These are phyloP conservation scores for Termitomyces sp. DNA, from an alignment of 768 basidiomycete species.

Conservation along the genomic window DNA sequence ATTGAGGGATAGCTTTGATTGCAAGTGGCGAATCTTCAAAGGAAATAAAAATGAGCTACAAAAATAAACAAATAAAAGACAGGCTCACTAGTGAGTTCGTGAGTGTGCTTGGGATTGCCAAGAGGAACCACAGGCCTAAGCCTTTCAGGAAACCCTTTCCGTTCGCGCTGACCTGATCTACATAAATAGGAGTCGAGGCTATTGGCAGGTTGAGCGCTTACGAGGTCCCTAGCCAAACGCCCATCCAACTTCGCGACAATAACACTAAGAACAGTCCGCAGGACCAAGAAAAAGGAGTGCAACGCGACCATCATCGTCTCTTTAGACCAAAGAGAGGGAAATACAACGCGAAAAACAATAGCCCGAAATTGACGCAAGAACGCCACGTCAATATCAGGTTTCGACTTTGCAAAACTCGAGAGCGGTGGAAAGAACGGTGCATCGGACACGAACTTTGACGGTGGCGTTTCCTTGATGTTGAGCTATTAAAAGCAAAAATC, in stretches of 20 bases:
- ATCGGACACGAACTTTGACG: constrained; percentile 44
- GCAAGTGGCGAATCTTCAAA: constrained; percentile 77
- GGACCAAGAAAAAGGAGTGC: constrained; percentile 82
- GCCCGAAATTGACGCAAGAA: constrained; percentile 73
- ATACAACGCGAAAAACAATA: constrained; percentile 65
- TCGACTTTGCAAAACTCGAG: constrained; percentile 32
- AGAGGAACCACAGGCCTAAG: constrained; percentile 80
- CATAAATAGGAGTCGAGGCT: neutral
- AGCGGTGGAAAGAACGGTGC: constrained; percentile 59
- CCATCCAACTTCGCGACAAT: constrained; percentile 88
- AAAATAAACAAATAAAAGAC: neutral
- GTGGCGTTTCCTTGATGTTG: constrained; percentile 42
- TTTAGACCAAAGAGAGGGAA: constrained; percentile 56
- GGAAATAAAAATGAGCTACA: neutral
- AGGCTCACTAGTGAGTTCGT: constrained; percentile 84
- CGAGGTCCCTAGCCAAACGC: constrained; percentile 81
- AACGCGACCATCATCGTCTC: constrained; percentile 69
- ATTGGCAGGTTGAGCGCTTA: constrained; percentile 21
- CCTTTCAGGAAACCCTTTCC: constrained; percentile 79
- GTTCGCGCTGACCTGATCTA: constrained; percentile 66
- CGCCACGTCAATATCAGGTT: constrained; percentile 62
- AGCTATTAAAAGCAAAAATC: constrained; percentile 28
- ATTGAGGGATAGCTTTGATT: constrained; percentile 77
- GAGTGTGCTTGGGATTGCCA: constrained; percentile 91
- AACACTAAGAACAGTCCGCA: constrained; percentile 84